Conservation (phyloP, 306 rosid species). For the Gynostemma pentaphyllum region DNA sequence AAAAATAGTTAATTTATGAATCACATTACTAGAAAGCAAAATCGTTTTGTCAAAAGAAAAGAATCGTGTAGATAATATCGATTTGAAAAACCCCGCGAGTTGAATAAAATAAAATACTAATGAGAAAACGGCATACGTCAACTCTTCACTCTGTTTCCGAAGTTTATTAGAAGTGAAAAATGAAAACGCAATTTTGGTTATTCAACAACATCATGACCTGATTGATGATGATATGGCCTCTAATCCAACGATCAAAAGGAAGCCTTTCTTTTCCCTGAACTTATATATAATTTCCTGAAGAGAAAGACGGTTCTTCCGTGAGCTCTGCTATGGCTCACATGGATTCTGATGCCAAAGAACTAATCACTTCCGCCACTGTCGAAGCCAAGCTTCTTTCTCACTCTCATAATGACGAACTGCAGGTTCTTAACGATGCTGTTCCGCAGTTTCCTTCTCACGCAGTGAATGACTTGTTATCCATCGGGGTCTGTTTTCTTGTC, state of each 20-base stretch:
- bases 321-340: not conserved
- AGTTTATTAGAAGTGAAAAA: not conserved
- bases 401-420: not conserved
- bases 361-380: not conserved
- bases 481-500: conserved; percentile 29
- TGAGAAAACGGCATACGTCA: not conserved
- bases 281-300: not conserved
- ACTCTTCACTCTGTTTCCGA: not conserved
- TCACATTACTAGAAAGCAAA: no score
- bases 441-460: conserved; percentile 36
- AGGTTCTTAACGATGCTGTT: conserved; percentile 17
- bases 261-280: not conserved
- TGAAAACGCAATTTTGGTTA: not conserved
- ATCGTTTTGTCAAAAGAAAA: no score
- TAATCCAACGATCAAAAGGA: conserved; percentile 1
- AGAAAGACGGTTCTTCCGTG: not conserved
- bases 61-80: no score
- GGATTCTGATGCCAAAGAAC: not conserved
- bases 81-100: no score
- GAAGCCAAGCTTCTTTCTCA: conserved; percentile 6
- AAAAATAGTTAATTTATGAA: no score
- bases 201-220: not conserved
- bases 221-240: no score
- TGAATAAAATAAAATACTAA: no score
- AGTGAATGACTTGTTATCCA: conserved; percentile 33